Base-by-base conservation (phyloP, 192 early-diverging fungal species). In the Chytriomyces sp. region DNA sequence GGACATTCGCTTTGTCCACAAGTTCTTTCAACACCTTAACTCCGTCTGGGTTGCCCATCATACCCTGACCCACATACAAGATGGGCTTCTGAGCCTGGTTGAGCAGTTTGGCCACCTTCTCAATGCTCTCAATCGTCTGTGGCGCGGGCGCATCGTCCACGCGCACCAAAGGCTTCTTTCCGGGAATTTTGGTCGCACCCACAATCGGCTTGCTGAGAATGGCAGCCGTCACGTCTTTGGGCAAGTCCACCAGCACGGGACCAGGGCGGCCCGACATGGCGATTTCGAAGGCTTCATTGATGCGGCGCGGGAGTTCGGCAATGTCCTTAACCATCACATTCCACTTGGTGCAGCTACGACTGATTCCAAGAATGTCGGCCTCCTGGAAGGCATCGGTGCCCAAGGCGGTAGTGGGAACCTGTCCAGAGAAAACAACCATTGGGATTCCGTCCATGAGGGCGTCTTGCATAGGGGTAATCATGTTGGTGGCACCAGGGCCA, bases 331-430 rank as follows among this genome's bases (percentile, higher is more conserved):
- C 93, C 95, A 96, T 94, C 39, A 97, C 95, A 77, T 99, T 99
- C 97, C 97, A 99, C 79, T 98, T 99, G 78, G 97, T 96, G 84
- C 97, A 99, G 19, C 92, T 82, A 33, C 97, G 89, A 70, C 92
- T 92, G 76, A 99, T 99, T 55, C 95, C 95, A 31, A 99, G 86
- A 36, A 99, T 86, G 74, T 99, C 96, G 62, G 96, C 96, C 81
- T 99, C 97, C 83, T 99, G 97, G 88, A 99, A 99, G 12, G 94
- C 95, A 75, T 99, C 97, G 1, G 91, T 91, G 40, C 97, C 97
- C 73, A 99, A 92, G 34, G 92, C 89, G 3, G 89, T 82, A 5
- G 93, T 94, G 25, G 91, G 88, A 52, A 99, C 97, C 84, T 99
- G 97, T 40, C 97, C 97, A 59, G 87, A 87, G 71, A 98, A 96